Evolutionary conservation across 345 rosid genomes (phyloP).

Genomic region (Theobroma cacao): DNA sequence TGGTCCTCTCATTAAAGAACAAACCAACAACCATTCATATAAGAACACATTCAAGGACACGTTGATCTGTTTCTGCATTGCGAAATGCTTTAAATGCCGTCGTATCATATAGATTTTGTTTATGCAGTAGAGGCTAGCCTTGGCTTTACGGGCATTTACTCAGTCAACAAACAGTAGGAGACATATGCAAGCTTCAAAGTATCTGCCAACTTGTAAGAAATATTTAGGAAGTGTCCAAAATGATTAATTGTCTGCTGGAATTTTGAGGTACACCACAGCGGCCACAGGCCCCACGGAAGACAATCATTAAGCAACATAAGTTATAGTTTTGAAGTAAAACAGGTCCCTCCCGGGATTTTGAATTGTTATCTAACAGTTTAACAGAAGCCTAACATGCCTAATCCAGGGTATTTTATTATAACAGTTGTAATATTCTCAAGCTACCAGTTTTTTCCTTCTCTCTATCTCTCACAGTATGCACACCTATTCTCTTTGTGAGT

Average conservation of each 20-base stretch:
- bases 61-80: neutral
- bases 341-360: neutral
- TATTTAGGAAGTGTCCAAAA: neutral
- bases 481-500: too few relatives aligned
- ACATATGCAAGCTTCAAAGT: neutral
- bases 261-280: neutral
- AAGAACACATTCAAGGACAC: too few relatives aligned
- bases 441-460: too few relatives aligned
- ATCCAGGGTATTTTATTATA: neutral
- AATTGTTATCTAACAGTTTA: neutral
- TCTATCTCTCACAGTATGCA: too few relatives aligned
- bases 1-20: too few relatives aligned
- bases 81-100: neutral
- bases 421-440: too few relatives aligned
- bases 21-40: too few relatives aligned
- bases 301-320: neutral
- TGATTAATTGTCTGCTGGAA: neutral
- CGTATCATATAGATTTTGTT: neutral
- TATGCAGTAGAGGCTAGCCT: neutral
- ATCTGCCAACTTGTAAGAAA: neutral
- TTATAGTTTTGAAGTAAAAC: neutral
- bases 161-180: neutral
- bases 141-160: neutral
- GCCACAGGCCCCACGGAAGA: neutral
- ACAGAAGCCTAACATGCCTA: neutral